These are phyloP conservation scores for Monilinia vaccinii-corymbosi DNA, from an alignment of 2,329 filamentous ascomycete species.

Conservation along the genomic window DNA sequence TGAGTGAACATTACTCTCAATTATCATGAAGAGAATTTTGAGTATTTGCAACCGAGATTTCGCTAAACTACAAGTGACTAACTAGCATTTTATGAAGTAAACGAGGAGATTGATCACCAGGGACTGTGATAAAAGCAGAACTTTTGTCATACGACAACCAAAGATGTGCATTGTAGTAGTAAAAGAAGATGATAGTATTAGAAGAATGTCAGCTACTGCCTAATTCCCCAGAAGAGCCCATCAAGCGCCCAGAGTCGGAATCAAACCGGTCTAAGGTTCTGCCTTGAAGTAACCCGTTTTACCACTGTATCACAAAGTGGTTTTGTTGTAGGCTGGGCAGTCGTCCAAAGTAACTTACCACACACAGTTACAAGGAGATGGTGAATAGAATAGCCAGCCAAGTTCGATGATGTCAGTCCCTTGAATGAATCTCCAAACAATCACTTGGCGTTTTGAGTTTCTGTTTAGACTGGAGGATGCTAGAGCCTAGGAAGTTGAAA, in stretches of 20 bases:
- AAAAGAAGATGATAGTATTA: too few species aligned
- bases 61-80: neutral
- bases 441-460: neutral
- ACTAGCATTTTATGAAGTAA: neutral
- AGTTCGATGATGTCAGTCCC: neutral
- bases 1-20: too few species aligned
- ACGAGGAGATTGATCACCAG: neutral
- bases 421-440: too few species aligned
- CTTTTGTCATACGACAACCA: too few species aligned
- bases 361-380: too few species aligned
- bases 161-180: too few species aligned
- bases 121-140: neutral
- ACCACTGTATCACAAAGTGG: too few species aligned
- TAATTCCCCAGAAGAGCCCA: neutral
- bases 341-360: too few species aligned
- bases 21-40: too few species aligned
- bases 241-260: neutral
- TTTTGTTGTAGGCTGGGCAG: too few species aligned
- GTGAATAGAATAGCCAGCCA: neutral
- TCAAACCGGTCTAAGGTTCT: neutral
- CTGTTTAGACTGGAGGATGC: neutral
- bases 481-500: neutral
- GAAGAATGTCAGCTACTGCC: too few species aligned
- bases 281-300: neutral
- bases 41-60: too few species aligned